Percentiles rank a stretch among this genome's conserved stretches.
Evolutionary conservation across 257 asterid species (phyloP).

Genomic region (Craterostigma plantagineum): DNA sequence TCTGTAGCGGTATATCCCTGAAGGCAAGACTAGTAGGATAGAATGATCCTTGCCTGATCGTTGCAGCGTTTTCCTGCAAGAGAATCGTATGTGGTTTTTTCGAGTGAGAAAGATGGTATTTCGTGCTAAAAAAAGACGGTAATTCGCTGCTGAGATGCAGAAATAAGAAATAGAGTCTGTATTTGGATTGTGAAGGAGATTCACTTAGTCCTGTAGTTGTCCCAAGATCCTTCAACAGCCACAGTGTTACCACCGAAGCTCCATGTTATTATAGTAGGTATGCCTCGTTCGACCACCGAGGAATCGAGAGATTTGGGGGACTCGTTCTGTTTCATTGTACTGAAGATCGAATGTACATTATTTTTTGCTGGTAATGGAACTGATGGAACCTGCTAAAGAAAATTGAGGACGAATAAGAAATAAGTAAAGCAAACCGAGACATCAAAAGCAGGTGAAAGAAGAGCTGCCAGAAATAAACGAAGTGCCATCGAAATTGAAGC

Average conservation of each 20-base stretch:
- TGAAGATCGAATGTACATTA: slow-evolving; percentile 17
- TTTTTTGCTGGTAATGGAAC: slow-evolving; percentile 39
- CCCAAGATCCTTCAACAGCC: slow-evolving; percentile 90
- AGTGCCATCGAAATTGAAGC: too few relatives aligned
- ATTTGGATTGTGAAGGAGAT: background rate
- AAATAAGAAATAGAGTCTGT: too few relatives aligned
- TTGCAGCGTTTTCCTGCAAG: slow-evolving; percentile 60
- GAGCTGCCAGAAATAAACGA: too few relatives aligned
- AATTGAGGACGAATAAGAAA: background rate
- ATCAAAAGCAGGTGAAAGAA: too few relatives aligned
- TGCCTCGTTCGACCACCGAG: slow-evolving; percentile 26
- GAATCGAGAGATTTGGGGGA: slow-evolving; percentile 16
- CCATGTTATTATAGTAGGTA: slow-evolving; percentile 43
- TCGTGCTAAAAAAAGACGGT: too few relatives aligned
- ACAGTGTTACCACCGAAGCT: slow-evolving; percentile 54
- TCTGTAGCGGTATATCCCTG: slow-evolving; percentile 60
- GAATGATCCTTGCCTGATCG: slow-evolving; percentile 83
- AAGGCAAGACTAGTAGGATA: slow-evolving; percentile 63
- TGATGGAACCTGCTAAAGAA: slow-evolving; percentile 39
- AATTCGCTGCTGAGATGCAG: too few relatives aligned
- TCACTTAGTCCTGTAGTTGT: slow-evolving; percentile 80
- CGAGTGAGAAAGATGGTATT: too few relatives aligned
- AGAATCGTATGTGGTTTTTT: too few relatives aligned
- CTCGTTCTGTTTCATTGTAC: slow-evolving; percentile 24
- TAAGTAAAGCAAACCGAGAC: background rate